Base-by-base conservation (phyloP, 768 basidiomycete species). In the Cyclocybe cylindracea region DNA sequence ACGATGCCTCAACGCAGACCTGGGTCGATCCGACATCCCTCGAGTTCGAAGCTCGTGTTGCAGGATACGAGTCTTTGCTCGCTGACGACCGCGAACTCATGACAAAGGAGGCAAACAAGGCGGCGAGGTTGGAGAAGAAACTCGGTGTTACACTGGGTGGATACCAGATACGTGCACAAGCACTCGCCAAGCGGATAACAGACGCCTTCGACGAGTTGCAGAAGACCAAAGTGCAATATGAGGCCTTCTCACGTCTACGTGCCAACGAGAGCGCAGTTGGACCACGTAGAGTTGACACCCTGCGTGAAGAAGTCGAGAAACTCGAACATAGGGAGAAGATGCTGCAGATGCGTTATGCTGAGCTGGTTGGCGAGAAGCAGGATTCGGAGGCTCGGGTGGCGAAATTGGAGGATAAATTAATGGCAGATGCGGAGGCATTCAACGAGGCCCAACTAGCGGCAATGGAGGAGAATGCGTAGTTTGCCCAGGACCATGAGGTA, bases 121-220 rank as follows among this genome's bases (percentile, higher is more conserved):
- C 90, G 0, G 68, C 80, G 16, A 98, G 97, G 75, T 65, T 78
- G 5, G 96, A 98, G 77, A 97, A 94, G 82, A 96, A 94, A 68
- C 81, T 98, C 8, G 80, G 77, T 7, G 83, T 94, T 51, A 81
- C 82, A 10, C 82, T 98, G 2, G 94, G 94, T n/a, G 97, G 97
- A 7, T 98, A 98, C 67, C 83, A 91, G 64, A 79, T 80, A 36
- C 84, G 95, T 8, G 84, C 85, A 29, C 78, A 78, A 61, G 80
- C 82, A 37, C 76, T 94, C 2, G 68, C 78, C 11, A 84, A 81
- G 66, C 84, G 86, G 2, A 64, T 91, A 40, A 75, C 72, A 2
- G 81, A 83, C 29, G 81, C 84, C 1, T 92, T 91, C 65, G 83
- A 82, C 33, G 87, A 87, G 59, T 75, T 94, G 31, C 79, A 86